Evolutionary conservation across 2,329 filamentous ascomycete species (phyloP), one percentile per base, ranked within the genome.

Genomic region (Passalora sequoiae): DNA sequence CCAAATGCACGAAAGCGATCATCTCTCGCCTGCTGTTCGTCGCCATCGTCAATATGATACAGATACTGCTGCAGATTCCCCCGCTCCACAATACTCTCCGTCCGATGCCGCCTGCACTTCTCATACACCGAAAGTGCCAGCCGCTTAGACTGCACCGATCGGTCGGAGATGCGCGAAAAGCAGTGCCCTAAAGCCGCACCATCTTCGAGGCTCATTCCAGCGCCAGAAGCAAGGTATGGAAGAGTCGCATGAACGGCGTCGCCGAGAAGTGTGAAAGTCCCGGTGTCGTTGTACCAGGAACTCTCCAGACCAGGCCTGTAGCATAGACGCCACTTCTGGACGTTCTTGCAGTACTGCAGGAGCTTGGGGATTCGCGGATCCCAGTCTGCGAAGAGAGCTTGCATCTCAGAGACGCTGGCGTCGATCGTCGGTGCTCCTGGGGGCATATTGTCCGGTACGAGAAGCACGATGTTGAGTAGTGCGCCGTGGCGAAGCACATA

Each of bases 221-320:
- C 77, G 2, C 76, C 72, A 5, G 65, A 70, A 2, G 77, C 76
- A 0, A 81, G 66, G 55, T 84, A 84, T 0, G 80, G 81, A 0
- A 84, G 66, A 0, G 78, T 83, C 1, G 80, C 78, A 49, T 84
- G 79, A 2, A 78, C 77, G 0, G 79, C 76, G 53, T 84, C 80
- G 0, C 81, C 80, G 0, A 83, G 66, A 55, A 83, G 70, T 0
- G 76, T 74, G 53, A 80, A 80, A 0, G 74, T 65, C 0, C 72
- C 77, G 0, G 69, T 74, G 0, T 71, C 62, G 49, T 82, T 73
- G 0, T 69, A 75, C 80, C 80, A 83, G 1, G 67, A 13, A 13
- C 22, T 58, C n/a, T 71, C 69, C 27, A 80, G 67, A 4, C 72
- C 71, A 1, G 71, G 70, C 1, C 77, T 69, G 44, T 78, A 79